Percentiles rank a stretch among this genome's conserved stretches.
Conservation (phyloP, 805 yeast species). For the Priceomyces fermenticarens region DNA sequence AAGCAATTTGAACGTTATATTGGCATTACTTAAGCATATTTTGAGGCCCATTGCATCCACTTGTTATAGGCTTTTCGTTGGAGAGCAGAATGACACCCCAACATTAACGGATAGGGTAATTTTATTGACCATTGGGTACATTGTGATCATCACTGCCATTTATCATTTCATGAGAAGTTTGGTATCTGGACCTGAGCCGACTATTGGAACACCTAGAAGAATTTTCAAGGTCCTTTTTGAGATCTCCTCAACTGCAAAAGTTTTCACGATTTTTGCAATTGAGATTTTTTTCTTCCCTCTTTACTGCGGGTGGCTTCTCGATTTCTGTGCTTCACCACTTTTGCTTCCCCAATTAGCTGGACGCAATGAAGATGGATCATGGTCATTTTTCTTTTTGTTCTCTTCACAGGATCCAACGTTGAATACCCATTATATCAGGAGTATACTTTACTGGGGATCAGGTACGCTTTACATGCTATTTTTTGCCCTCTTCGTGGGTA, state of each 20-base stretch:
- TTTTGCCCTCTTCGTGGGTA: constrained; percentile 82
- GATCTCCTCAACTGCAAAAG: constrained; percentile 63
- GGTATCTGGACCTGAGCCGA: constrained; percentile 36
- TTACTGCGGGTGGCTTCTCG: constrained; percentile 77
- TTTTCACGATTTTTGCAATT: constrained; percentile 66
- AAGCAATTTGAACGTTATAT: constrained; percentile 2
- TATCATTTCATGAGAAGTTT: constrained; percentile 28
- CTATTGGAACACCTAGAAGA: constrained; percentile 49
- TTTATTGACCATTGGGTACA: constrained; percentile 34
- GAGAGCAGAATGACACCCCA: constrained; percentile 21
- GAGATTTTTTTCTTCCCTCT: constrained; percentile 87
- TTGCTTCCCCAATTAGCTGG: constrained; percentile 19
- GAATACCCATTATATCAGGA: constrained; percentile 18
- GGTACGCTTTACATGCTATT: constrained; percentile 88
- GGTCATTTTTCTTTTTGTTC: constrained; percentile 14
- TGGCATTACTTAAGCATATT: constrained; percentile 12
- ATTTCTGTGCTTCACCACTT: constrained; percentile 64
- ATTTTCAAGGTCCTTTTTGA: constrained; percentile 54
- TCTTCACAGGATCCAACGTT: constrained; percentile 18
- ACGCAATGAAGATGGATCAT: constrained; percentile 5
- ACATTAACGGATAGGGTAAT: constrained; percentile 35
- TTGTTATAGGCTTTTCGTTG: constrained; percentile 16
- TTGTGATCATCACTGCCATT: constrained; percentile 19
- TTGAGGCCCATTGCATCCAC: constrained; percentile 16
- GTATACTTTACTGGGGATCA: constrained; percentile 50